These are phyloP conservation scores for Thecaphora thlaspeos DNA, from an alignment of 1,284 basidiomycete genomes.

Conservation along the genomic window DNA sequence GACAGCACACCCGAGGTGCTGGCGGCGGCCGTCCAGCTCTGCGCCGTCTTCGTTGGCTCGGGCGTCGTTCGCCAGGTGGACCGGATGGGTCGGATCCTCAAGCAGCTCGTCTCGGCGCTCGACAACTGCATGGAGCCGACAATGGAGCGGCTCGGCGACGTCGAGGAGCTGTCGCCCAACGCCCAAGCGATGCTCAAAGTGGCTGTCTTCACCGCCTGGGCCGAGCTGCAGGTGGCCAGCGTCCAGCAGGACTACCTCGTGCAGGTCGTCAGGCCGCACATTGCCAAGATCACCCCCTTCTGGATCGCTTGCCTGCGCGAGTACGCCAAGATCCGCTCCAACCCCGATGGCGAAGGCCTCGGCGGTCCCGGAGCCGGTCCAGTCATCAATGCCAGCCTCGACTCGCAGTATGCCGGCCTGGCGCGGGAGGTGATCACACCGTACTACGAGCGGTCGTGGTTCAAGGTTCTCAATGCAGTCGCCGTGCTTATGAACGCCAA, in stretches of 20 bases:
- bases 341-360: conserved; percentile 66
- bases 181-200: conserved; percentile 93
- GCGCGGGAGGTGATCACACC: conserved; percentile 87
- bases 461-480: conserved; percentile 81
- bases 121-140: conserved; percentile 71
- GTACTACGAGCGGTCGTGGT: conserved; percentile 69
- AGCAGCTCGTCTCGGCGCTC: conserved; percentile 74
- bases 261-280: conserved; percentile 80
- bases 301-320: conserved; percentile 89
- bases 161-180: conserved; percentile 83
- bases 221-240: conserved; percentile 81
- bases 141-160: conserved; percentile 81
- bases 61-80: conserved; percentile 88
- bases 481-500: conserved; percentile 73
- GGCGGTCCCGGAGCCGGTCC: conserved; percentile 59
- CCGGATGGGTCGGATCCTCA: conserved; percentile 91
- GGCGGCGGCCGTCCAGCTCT: conserved; percentile 86
- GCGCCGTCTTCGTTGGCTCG: conserved; percentile 90
- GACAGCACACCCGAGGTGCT: conserved; percentile 95
- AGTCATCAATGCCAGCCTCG: conserved; percentile 61
- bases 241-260: conserved; percentile 73
- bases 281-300: conserved; percentile 71
- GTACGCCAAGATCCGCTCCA: conserved; percentile 79
- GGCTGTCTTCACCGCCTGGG: conserved; percentile 92
- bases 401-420: conserved; percentile 79